These are phyloP conservation scores for Ceratobasidium sp. DNA, from an alignment of 1,284 basidiomycete genomes.

Conservation along the genomic window DNA sequence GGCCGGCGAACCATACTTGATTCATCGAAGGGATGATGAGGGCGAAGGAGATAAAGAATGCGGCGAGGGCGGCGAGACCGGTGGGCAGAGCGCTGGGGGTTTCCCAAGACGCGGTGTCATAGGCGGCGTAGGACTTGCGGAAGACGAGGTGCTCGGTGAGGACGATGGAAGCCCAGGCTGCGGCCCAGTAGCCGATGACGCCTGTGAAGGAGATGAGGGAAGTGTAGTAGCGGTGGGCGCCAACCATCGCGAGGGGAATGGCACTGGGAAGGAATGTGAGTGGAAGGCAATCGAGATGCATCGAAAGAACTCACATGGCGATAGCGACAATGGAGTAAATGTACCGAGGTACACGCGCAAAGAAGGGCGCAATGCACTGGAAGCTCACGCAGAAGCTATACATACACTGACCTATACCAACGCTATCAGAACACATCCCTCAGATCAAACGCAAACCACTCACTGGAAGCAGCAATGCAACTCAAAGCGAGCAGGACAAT, in stretches of 20 bases:
- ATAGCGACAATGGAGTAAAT: constrained; percentile 84
- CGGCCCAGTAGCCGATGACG: constrained; percentile 78
- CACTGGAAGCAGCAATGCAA: constrained; percentile 72
- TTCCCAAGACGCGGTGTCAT: constrained; percentile 68
- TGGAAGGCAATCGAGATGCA: neutral
- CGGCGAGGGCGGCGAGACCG: constrained; percentile 68
- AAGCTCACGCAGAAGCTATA: constrained; percentile 85
- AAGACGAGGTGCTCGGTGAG: constrained; percentile 72
- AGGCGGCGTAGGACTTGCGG: constrained; percentile 63
- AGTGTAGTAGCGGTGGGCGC: constrained; percentile 71
- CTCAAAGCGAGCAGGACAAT: constrained; percentile 72
- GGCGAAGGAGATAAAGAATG: constrained; percentile 62
- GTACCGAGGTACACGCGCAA: constrained; percentile 78
- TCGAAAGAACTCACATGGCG: constrained; percentile 61
- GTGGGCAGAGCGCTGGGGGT: constrained; percentile 64
- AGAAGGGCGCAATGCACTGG: constrained; percentile 78
- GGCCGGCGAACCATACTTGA: constrained; percentile 77
- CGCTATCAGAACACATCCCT: neutral
- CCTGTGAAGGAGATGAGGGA: constrained; percentile 74
- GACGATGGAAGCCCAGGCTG: constrained; percentile 67
- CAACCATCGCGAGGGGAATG: constrained; percentile 75
- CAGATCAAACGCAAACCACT: neutral
- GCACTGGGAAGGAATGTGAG: constrained; percentile 54
- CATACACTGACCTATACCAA: constrained; percentile 59
- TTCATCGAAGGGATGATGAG: constrained; percentile 74